These are phyloP conservation scores for Yamadazyma membranifaciens DNA, from an alignment of 1,139 yeast species.

Conservation along the genomic window DNA sequence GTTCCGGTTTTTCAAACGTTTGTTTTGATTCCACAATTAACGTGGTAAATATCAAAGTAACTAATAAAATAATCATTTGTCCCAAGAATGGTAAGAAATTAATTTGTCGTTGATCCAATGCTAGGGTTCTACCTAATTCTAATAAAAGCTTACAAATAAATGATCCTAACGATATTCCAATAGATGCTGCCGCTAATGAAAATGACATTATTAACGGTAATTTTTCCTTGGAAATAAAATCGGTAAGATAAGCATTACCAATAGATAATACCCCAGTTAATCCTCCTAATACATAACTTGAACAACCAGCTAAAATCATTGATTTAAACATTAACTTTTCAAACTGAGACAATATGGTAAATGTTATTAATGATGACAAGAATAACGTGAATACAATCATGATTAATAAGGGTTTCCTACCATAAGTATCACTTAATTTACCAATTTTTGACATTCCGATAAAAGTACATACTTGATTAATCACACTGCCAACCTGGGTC, in stretches of 20 bases:
- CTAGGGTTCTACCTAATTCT: conserved; percentile 1
- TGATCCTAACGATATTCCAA: conserved; percentile 9
- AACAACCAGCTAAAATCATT: conserved; percentile 1
- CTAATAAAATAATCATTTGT: background rate
- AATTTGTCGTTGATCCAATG: background rate
- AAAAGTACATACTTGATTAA: conserved; percentile 22
- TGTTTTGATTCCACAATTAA: background rate
- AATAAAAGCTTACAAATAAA: conserved; percentile 5
- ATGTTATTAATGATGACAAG: background rate
- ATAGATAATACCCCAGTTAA: conserved; percentile 5
- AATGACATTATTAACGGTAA: conserved; percentile 9
- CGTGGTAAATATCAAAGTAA: background rate
- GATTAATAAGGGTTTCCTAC: conserved; percentile 39
- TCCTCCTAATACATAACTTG: conserved; percentile 6
- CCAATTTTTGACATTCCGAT: conserved; percentile 47
- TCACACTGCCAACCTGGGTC: conserved; percentile 16
- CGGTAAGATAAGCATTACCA: conserved; percentile 11
- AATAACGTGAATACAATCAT: conserved; percentile 29
- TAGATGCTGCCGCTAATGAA: conserved; percentile 5
- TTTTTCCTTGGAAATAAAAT: conserved; percentile 9
- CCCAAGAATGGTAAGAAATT: conserved; percentile 3
- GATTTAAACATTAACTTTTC: conserved; percentile 10
- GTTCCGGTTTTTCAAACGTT: background rate
- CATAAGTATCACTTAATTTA: conserved; percentile 57
- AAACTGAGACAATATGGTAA: conserved; percentile 1